Percentiles rank a stretch among this genome's conserved stretches.
phyloP scores from a whole-genome alignment of 1,284 basidiomycete species.

The Tremellales sp. region DNA sequence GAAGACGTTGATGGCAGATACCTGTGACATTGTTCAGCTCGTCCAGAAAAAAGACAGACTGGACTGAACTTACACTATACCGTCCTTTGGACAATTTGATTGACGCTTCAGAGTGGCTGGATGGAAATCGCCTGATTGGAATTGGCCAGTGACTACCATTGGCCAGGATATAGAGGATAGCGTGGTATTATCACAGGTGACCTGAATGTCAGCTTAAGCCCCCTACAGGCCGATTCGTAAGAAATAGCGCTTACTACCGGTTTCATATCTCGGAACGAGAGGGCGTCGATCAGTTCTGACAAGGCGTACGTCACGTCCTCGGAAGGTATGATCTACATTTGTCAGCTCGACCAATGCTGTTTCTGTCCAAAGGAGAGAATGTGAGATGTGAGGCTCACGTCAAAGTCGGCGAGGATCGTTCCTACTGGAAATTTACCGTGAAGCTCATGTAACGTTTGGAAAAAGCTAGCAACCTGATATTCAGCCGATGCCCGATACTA shows the following conservation, averaged over 20 bases:
- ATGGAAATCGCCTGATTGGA: constrained; percentile 31
- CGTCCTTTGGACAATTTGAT: constrained; percentile 41
- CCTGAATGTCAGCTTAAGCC: constrained; percentile 14
- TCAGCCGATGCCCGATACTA: not conserved
- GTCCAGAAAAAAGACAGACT: not conserved
- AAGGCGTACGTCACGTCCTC: constrained; percentile 42
- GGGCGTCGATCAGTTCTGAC: constrained; percentile 27
- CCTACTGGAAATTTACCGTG: constrained; percentile 26
- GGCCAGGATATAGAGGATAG: constrained; percentile 39
- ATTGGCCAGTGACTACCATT: constrained; percentile 28
- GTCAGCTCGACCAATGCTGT: not conserved
- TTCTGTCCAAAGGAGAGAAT: not conserved
- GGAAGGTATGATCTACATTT: constrained; percentile 45
- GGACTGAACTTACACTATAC: constrained; percentile 33
- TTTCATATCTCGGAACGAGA: constrained; percentile 19
- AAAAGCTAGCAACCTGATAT: constrained; percentile 41
- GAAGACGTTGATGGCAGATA: constrained; percentile 33
- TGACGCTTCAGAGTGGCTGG: constrained; percentile 12
- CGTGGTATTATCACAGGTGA: constrained; percentile 35
- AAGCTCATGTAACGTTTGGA: constrained; percentile 35
- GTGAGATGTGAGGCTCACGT: constrained; percentile 32
- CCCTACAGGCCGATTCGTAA: not conserved
- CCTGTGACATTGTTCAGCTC: constrained; percentile 10
- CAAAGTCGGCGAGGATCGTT: constrained; percentile 32
- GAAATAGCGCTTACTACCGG: constrained; percentile 27